phyloP scores from a whole-genome alignment of 2,329 filamentous ascomycete genomes.

The Didymella lethalis region DNA sequence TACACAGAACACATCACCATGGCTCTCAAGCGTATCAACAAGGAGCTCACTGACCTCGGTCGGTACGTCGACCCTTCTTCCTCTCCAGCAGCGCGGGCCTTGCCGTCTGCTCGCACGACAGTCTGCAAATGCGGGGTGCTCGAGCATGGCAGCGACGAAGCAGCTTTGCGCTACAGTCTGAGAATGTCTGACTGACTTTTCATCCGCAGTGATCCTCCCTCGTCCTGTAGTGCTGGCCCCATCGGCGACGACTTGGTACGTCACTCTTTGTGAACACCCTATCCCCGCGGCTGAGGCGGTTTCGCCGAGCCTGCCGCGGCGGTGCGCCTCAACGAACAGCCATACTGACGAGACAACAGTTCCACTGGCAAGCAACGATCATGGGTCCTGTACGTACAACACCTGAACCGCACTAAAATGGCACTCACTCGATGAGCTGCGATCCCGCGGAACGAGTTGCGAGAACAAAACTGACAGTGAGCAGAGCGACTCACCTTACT shows the following conservation, averaged over 20 bases:
- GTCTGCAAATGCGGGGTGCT: conserved; percentile 45
- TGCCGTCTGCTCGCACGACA: conserved; percentile 51
- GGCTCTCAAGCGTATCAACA: conserved; percentile 95
- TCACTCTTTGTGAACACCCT: conserved; percentile 41
- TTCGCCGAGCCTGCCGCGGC: conserved; percentile 26
- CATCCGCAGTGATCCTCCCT: conserved; percentile 84
- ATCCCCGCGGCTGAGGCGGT: conserved; percentile 44
- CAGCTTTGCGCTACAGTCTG: conserved; percentile 19
- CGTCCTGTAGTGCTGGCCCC: conserved; percentile 96
- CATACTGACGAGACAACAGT: conserved; percentile 65
- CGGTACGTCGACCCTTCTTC: conserved; percentile 64
- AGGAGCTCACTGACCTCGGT: conserved; percentile 89
- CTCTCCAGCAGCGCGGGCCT: conserved; percentile 16
- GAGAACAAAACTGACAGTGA: conserved; percentile 39
- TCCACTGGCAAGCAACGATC: conserved; percentile 99
- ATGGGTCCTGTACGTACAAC: conserved; percentile 90
- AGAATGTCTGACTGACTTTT: conserved; percentile 44
- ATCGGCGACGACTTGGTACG: conserved; percentile 97
- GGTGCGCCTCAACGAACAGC: conserved; percentile 24
- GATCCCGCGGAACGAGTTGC: conserved; percentile 6
- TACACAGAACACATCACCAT: conserved; percentile 58
- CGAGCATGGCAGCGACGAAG: conserved; percentile 25
- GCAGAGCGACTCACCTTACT: conserved; percentile 94
- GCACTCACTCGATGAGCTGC: conserved; percentile 15
- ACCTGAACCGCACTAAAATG: conserved; percentile 6